phyloP scores from a whole-genome alignment of 1,139 yeast species.

The Pichia sp. region DNA sequence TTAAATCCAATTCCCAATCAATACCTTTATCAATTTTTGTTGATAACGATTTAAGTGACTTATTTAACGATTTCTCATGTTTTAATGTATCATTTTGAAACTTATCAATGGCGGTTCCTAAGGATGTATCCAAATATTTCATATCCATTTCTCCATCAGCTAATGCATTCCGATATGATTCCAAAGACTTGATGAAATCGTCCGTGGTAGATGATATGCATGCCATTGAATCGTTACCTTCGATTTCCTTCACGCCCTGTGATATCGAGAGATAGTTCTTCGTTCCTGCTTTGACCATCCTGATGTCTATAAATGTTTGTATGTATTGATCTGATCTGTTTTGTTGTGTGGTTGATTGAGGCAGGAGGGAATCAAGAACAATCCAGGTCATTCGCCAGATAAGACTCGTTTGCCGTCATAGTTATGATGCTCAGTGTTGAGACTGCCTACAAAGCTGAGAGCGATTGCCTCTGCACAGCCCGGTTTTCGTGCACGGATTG shows the following conservation, averaged over 20 bases:
- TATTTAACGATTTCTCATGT: conserved; percentile 29
- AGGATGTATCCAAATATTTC: background rate
- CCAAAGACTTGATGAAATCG: background rate
- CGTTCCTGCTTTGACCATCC: conserved; percentile 3
- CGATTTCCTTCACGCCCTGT: conserved; percentile 31
- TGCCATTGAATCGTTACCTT: conserved; percentile 29
- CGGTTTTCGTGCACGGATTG: too few relatives aligned
- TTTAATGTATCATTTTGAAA: conserved; percentile 20
- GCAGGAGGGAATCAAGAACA: too few relatives aligned
- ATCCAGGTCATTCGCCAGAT: too few relatives aligned
- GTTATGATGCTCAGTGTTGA: too few relatives aligned
- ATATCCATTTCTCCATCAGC: background rate
- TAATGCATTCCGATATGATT: background rate
- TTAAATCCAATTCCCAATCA: conserved; percentile 31
- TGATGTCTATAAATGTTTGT: too few relatives aligned
- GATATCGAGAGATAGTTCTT: conserved; percentile 21
- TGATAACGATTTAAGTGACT: conserved; percentile 34
- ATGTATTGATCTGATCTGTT: too few relatives aligned
- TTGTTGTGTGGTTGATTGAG: too few relatives aligned
- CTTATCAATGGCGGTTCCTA: background rate
- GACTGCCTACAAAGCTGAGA: too few relatives aligned
- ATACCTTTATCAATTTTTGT: conserved; percentile 35
- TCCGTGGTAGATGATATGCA: conserved; percentile 27
- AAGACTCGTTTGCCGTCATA: too few relatives aligned
- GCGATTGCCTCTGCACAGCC: too few relatives aligned